Base-by-base conservation (phyloP, 1,284 basidiomycete genomes). In the Apiotrichum gracile region DNA sequence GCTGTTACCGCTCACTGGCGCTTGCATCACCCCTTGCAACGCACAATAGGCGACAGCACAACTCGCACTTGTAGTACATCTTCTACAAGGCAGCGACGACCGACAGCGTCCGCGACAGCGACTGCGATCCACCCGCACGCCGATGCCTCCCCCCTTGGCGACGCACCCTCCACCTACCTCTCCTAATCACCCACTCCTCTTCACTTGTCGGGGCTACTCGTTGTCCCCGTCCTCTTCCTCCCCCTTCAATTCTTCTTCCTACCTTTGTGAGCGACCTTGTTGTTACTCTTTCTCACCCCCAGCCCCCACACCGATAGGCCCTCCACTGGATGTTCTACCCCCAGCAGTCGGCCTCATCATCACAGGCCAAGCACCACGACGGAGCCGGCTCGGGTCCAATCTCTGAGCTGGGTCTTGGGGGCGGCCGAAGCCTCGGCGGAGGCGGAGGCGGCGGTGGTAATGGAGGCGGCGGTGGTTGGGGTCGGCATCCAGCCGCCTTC, bases 341-440 rank as follows among this genome's bases (percentile, higher is more conserved):
- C 51, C 60, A 64, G 52, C 55, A 64, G 47, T 55, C 67, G 47
- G 52, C 58, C 55, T 55, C 61, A 27, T 56, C 63, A 34, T 57
- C 62, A 50, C 56, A 55, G 53, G 60, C 60, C 49, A 69, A 69
- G 56, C 67, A 67, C 52, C 67, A 64, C 65, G 67, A 69, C 62
- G 61, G 58, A 27, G 43, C 51, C 49, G 49, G 49, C 43, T 38
- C 60, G 13, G 60, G 50, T 34, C 54, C 53, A 6, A 59, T 49
- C 56, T 56, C 55, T 49, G 55, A 58, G 35, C 44, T 59, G 40
- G 51, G 54, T 26, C 55, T 58, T 25, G 57, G 56, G n/a, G 54
- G 57, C n/a, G n/a, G n/a, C 43, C 49, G 52, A 24, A 47, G 52
- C 40, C 34, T 47, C 25, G 47, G 49, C 27, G 58, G 58, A 19